Conservation (phyloP, 768 basidiomycete genomes). For the Podaxis mareebaensis region DNA sequence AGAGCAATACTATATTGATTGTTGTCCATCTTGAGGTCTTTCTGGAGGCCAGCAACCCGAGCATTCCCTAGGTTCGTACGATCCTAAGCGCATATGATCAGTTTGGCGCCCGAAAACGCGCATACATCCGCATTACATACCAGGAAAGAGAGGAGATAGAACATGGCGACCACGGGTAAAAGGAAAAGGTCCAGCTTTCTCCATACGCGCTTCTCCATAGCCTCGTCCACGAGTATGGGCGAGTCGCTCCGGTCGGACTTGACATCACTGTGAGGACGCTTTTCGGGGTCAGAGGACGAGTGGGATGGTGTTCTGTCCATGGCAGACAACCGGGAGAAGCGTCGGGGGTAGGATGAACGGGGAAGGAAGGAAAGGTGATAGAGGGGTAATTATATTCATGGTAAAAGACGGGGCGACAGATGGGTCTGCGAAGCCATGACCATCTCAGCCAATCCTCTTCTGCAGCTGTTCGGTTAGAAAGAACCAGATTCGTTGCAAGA, state of each 20-base stretch:
- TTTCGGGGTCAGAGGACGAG: conserved; percentile 31
- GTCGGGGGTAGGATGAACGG: background rate
- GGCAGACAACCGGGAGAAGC: conserved; percentile 12
- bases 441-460: background rate
- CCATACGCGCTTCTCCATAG: conserved; percentile 44
- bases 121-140: conserved; percentile 29
- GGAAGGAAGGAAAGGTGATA: background rate
- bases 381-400: conserved; percentile 7
- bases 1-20: conserved; percentile 51
- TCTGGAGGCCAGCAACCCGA: conserved; percentile 61
- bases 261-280: conserved; percentile 27
- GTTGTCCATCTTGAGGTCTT: conserved; percentile 47
- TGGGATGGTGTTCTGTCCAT: conserved; percentile 27
- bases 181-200: conserved; percentile 50
- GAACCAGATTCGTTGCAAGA: background rate
- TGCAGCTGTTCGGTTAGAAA: background rate
- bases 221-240: conserved; percentile 25
- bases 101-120: background rate
- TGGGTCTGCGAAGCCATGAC: background rate
- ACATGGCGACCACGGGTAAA: conserved; percentile 48
- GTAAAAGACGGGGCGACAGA: background rate
- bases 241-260: conserved; percentile 22
- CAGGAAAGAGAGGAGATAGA: conserved; percentile 55
- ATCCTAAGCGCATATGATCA: conserved; percentile 31
- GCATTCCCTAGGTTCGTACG: conserved; percentile 61